These are phyloP conservation scores for Hymenoscyphus fraxineus DNA, from an alignment of 2,329 filamentous ascomycete species.

Conservation along the genomic window DNA sequence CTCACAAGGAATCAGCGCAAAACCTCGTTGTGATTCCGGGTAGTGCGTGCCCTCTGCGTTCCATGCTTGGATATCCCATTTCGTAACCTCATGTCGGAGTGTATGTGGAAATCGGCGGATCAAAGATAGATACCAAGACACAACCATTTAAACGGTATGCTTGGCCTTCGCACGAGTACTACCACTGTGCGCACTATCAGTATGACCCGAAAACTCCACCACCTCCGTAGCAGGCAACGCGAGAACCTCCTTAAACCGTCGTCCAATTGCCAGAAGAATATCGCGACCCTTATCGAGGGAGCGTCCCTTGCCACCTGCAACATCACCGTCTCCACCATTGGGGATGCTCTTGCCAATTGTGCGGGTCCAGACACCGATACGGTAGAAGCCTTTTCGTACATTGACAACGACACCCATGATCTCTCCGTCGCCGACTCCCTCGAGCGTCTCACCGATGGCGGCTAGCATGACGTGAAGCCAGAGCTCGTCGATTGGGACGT, in stretches of 20 bases:
- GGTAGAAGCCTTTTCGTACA: slow-evolving; percentile 96
- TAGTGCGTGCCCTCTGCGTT: neutral
- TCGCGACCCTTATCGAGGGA: slow-evolving; percentile 79
- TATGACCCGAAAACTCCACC: slow-evolving; percentile 96
- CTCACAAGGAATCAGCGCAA: slow-evolving; percentile 8
- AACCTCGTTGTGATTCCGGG: no score
- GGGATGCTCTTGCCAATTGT: slow-evolving; percentile 83
- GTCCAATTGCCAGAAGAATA: slow-evolving; percentile 78
- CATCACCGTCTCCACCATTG: slow-evolving; percentile 68
- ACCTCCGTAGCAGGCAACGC: slow-evolving; percentile 71
- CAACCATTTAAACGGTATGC: slow-evolving; percentile 64
- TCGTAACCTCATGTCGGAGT: neutral
- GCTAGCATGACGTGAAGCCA: slow-evolving; percentile 97
- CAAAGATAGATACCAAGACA: neutral
- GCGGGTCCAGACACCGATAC: slow-evolving; percentile 95
- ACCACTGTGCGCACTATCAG: slow-evolving; percentile 85
- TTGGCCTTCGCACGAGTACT: slow-evolving; percentile 96
- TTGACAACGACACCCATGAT: slow-evolving; percentile 99
- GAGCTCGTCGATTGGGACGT: slow-evolving; percentile 85
- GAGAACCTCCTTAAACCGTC: slow-evolving; percentile 88
- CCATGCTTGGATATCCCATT: neutral
- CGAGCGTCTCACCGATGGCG: slow-evolving; percentile 95
- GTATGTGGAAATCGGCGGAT: neutral
- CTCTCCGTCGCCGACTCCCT: slow-evolving; percentile 94
- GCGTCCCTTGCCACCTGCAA: slow-evolving; percentile 73